phyloP scores from a whole-genome alignment of 805 yeast species.

The Wickerhamiella siamensis region DNA sequence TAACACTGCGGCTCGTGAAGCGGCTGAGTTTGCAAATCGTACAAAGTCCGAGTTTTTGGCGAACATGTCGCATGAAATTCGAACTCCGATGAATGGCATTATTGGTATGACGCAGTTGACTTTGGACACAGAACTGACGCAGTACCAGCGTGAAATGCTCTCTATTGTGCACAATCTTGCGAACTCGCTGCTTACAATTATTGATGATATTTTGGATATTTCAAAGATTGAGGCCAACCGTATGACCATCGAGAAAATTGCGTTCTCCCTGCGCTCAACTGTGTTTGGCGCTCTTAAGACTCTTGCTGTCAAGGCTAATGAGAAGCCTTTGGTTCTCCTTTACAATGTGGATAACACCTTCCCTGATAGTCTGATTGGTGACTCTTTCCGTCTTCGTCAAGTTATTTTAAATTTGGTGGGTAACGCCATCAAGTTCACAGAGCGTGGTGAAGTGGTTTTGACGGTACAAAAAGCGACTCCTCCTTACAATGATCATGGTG shows the following conservation, averaged over 20 bases:
- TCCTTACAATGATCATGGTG: conserved; percentile 27
- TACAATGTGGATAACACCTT: conserved; percentile 76
- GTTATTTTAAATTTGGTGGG: conserved; percentile 79
- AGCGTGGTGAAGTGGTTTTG: conserved; percentile 65
- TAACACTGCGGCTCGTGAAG: conserved; percentile 86
- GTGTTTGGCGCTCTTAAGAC: conserved; percentile 85
- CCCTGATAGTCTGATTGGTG: conserved; percentile 79
- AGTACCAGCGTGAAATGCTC: conserved; percentile 83
- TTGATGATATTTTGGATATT: conserved; percentile 81
- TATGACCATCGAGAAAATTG: conserved; percentile 85
- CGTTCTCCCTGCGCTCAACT: conserved; percentile 72
- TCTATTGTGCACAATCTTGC: conserved; percentile 81
- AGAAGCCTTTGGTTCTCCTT: conserved; percentile 63
- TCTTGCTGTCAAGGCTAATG: conserved; percentile 78
- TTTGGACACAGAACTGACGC: conserved; percentile 75
- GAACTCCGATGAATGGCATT: conserved; percentile 89
- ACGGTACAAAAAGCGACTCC: conserved; percentile 47
- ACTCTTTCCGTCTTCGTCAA: conserved; percentile 75
- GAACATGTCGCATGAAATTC: conserved; percentile 73
- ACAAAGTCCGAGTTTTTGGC: conserved; percentile 86
- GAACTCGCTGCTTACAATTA: conserved; percentile 69
- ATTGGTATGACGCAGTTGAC: conserved; percentile 88
- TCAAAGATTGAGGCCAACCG: conserved; percentile 88
- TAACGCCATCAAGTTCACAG: conserved; percentile 80
- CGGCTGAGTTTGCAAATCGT: conserved; percentile 80